Evolutionary conservation across 345 rosid species (phyloP).

Genomic region (Hypericum androsaemum): DNA sequence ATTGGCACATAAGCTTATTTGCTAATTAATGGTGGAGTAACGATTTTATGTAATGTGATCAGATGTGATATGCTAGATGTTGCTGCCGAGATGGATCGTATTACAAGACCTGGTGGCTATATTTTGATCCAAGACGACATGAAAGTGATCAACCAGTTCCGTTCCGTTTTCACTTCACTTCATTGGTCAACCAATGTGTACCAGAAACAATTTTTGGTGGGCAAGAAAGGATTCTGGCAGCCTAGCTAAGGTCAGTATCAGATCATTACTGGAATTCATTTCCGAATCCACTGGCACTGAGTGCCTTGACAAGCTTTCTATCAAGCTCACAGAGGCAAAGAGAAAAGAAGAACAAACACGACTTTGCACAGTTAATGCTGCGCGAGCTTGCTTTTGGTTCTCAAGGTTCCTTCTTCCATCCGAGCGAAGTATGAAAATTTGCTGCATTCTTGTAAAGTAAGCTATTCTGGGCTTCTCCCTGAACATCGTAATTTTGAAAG

Average conservation of each 20-base stretch:
- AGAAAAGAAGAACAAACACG: no score
- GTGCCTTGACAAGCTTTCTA: no score
- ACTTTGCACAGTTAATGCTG: no score
- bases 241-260: slow-evolving; percentile 20
- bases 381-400: no score
- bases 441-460: no score
- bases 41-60: slow-evolving; percentile 4
- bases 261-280: background rate
- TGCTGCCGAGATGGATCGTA: slow-evolving; percentile 63
- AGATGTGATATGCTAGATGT: slow-evolving; percentile 59
- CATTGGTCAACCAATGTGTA: slow-evolving; percentile 55
- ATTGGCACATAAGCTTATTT: background rate
- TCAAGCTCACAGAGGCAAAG: no score
- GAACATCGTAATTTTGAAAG: no score
- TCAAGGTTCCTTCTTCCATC: no score
- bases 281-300: no score
- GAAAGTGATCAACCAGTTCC: slow-evolving; percentile 46
- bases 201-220: slow-evolving; percentile 57
- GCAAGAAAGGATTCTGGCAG: slow-evolving; percentile 76
- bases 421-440: no score
- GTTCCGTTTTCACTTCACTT: slow-evolving; percentile 41
- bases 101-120: slow-evolving; percentile 76
- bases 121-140: slow-evolving; percentile 61
- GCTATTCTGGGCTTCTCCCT: no score
- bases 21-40: background rate